Conservation (phyloP, 495 filamentous ascomycete species). For the Amorphotheca resinae region DNA sequence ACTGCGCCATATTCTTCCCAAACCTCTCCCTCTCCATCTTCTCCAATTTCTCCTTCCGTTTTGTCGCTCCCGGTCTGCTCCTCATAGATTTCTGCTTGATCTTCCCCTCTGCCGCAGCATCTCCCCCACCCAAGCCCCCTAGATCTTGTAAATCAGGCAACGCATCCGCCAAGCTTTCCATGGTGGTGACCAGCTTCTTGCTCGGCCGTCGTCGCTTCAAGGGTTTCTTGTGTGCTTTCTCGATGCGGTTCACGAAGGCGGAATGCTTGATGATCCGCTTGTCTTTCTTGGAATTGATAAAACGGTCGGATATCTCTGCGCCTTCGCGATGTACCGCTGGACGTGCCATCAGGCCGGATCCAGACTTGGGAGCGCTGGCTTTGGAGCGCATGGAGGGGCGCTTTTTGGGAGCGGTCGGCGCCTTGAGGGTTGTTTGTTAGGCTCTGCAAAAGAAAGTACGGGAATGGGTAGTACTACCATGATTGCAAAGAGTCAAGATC, state of each 20-base stretch:
- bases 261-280: constrained; percentile 68
- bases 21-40: constrained; percentile 71
- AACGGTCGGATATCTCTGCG: constrained; percentile 29
- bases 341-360: constrained; percentile 7
- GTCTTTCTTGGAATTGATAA: constrained; percentile 59
- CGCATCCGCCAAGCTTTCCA: constrained; percentile 67
- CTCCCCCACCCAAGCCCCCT: constrained; percentile 8
- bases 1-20: constrained; percentile 56
- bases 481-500: not conserved
- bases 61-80: constrained; percentile 65
- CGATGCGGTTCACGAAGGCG: constrained; percentile 59
- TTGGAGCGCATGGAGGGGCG: constrained; percentile 34
- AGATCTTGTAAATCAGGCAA: constrained; percentile 41
- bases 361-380: constrained; percentile 20
- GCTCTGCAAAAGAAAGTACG: too few relatives aligned
- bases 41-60: constrained; percentile 68
- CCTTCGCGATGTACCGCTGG: constrained; percentile 28
- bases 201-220: constrained; percentile 50
- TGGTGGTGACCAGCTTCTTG: constrained; percentile 65
- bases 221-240: constrained; percentile 38
- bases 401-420: constrained; percentile 31
- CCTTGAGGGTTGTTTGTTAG: too few relatives aligned
- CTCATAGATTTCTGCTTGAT: constrained; percentile 59
- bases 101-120: constrained; percentile 19
- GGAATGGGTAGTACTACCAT: constrained; percentile 1